Evolutionary conservation across 2,329 filamentous ascomycete genomes (phyloP).

Genomic region (Fusarium ramigenum): DNA sequence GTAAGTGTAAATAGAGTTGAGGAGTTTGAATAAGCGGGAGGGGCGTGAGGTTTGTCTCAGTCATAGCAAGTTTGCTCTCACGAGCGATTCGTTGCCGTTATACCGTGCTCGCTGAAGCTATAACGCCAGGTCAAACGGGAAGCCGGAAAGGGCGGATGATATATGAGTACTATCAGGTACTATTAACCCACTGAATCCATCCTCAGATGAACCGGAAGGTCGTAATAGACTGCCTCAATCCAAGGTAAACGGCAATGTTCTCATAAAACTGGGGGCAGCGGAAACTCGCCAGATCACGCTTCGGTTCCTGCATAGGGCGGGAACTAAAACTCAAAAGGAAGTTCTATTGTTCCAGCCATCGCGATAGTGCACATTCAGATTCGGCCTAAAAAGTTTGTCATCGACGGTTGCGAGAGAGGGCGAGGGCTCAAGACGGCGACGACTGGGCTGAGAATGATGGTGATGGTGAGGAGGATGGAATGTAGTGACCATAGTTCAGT

Average conservation of each 20-base stretch:
- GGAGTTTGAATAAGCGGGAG: constrained; percentile 5
- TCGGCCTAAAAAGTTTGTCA: background rate
- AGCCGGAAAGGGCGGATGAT: background rate
- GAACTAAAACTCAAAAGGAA: background rate
- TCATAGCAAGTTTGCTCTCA: constrained; percentile 1
- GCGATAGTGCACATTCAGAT: background rate
- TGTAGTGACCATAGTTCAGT: constrained; percentile 12
- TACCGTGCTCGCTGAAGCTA: background rate
- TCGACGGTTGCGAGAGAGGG: constrained; percentile 2
- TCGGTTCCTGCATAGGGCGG: background rate
- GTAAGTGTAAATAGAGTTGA: constrained; percentile 7
- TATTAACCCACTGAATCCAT: background rate
- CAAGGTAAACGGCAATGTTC: background rate
- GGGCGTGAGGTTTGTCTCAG: constrained; percentile 3
- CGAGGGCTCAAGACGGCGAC: background rate
- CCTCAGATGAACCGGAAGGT: background rate
- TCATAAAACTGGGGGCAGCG: background rate
- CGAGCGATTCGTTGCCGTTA: background rate
- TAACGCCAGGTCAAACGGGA: background rate
- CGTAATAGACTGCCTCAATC: background rate
- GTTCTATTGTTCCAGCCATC: background rate
- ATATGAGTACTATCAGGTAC: background rate
- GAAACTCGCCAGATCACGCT: background rate
- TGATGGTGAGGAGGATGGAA: constrained; percentile 20
- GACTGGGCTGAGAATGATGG: constrained; percentile 3